Percentiles rank a stretch among this genome's conserved stretches.
phyloP scores from a whole-genome alignment of 1,139 yeast species.

The Ogataea hybrid region DNA sequence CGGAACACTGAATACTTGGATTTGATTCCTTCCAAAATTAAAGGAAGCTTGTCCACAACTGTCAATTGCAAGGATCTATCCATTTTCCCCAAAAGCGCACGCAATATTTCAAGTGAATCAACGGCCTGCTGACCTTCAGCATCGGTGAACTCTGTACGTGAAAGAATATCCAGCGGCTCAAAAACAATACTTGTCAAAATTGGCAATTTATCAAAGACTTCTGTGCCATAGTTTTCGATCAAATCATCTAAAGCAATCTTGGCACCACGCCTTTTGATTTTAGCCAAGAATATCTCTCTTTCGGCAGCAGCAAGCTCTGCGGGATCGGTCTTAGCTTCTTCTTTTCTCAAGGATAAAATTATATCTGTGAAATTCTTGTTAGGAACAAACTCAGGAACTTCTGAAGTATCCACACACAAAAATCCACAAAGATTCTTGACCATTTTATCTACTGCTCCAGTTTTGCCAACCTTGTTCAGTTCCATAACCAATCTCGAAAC shows the following conservation, averaged over 20 bases:
- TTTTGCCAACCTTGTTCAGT: slow-evolving; percentile 56
- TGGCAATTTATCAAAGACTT: slow-evolving; percentile 61
- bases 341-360: slow-evolving; percentile 76
- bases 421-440: slow-evolving; percentile 90
- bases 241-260: slow-evolving; percentile 63
- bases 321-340: slow-evolving; percentile 70
- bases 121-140: slow-evolving; percentile 75
- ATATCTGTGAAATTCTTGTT: slow-evolving; percentile 55
- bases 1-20: slow-evolving; percentile 79
- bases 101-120: slow-evolving; percentile 80
- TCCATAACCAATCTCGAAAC: slow-evolving; percentile 61
- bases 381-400: slow-evolving; percentile 88
- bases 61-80: slow-evolving; percentile 47
- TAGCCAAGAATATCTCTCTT: slow-evolving; percentile 60
- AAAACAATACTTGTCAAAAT: slow-evolving; percentile 67
- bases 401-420: slow-evolving; percentile 91
- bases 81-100: slow-evolving; percentile 71
- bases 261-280: slow-evolving; percentile 82
- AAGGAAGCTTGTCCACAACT: slow-evolving; percentile 46
- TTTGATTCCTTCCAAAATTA: slow-evolving; percentile 59
- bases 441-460: slow-evolving; percentile 80
- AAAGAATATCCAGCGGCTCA: slow-evolving; percentile 51
- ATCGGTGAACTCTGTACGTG: slow-evolving; percentile 35
- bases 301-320: slow-evolving; percentile 59
- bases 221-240: slow-evolving; percentile 47